These are phyloP conservation scores for Salix caprea DNA, from an alignment of 345 rosid species.

Conservation along the genomic window DNA sequence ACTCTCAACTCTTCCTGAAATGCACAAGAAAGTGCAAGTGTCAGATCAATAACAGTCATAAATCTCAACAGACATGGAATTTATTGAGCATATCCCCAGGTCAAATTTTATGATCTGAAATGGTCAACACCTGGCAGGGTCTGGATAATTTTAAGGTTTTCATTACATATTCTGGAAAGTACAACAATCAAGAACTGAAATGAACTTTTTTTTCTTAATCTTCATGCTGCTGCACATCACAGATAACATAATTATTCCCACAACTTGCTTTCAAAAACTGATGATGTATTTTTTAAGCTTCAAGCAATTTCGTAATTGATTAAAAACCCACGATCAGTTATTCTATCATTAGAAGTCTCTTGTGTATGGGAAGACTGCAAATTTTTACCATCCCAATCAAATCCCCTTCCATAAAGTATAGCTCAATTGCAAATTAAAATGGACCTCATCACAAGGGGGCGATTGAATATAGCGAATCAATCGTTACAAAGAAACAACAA, in stretches of 20 bases:
- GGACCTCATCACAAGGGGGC: neutral
- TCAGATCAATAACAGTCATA: neutral
- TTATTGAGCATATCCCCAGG: neutral
- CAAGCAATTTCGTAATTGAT: neutral
- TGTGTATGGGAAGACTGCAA: no score
- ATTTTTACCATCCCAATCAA: neutral
- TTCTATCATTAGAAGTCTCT: no score
- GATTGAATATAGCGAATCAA: neutral
- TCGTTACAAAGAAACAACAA: neutral
- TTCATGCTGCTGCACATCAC: neutral
- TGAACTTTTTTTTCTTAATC: neutral
- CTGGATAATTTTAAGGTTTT: neutral
- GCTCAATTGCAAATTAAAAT: neutral
- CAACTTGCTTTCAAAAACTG: neutral
- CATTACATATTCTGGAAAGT: neutral
- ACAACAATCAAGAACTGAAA: neutral
- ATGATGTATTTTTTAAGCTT: neutral
- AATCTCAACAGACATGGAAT: neutral
- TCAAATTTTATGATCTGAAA: neutral
- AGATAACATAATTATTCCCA: neutral
- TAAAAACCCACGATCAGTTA: neutral
- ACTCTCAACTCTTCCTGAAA: slow-evolving; percentile 19
- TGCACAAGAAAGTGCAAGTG: neutral
- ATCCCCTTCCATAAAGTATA: neutral
- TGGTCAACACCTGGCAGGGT: neutral